phyloP scores from a whole-genome alignment of 768 basidiomycete genomes.

The Tulasnella sp. region DNA sequence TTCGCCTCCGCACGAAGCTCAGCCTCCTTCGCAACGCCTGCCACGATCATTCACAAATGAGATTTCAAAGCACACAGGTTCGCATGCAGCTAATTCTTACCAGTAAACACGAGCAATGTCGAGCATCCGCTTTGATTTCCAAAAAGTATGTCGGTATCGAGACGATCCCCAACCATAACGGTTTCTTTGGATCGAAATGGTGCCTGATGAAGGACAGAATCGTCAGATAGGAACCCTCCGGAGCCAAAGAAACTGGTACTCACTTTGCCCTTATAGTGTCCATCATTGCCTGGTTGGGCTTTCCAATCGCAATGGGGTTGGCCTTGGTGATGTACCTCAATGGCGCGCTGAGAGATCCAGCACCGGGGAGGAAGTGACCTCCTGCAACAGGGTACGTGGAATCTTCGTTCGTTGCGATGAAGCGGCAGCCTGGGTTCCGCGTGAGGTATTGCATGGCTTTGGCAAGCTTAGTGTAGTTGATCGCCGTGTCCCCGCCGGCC shows the following conservation, averaged over 20 bases:
- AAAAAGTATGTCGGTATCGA: slow-evolving; percentile 94
- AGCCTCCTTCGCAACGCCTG: slow-evolving; percentile 72
- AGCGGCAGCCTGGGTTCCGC: slow-evolving; percentile 71
- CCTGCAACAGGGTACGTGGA: slow-evolving; percentile 72
- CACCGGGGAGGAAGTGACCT: slow-evolving; percentile 72
- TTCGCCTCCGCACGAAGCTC: slow-evolving; percentile 73
- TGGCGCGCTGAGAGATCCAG: slow-evolving; percentile 79
- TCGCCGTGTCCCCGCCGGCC: slow-evolving; percentile 80
- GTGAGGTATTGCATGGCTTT: slow-evolving; percentile 89
- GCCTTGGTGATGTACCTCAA: slow-evolving; percentile 66
- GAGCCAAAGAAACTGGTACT: slow-evolving; percentile 27
- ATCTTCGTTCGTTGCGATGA: slow-evolving; percentile 90
- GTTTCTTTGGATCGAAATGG: slow-evolving; percentile 80
- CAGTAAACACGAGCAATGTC: slow-evolving; percentile 90
- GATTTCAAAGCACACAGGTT: not conserved
- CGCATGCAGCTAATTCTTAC: slow-evolving; percentile 40
- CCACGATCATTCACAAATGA: not conserved
- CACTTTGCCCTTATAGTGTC: slow-evolving; percentile 84
- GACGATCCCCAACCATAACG: slow-evolving; percentile 93
- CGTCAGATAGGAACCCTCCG: not conserved
- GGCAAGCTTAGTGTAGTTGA: slow-evolving; percentile 92
- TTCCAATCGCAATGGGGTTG: slow-evolving; percentile 78
- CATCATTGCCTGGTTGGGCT: slow-evolving; percentile 87
- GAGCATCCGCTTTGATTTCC: slow-evolving; percentile 80
- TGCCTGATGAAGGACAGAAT: slow-evolving; percentile 49